phyloP scores from a whole-genome alignment of 2,329 filamentous ascomycete genomes.

The Phoma sp. region DNA sequence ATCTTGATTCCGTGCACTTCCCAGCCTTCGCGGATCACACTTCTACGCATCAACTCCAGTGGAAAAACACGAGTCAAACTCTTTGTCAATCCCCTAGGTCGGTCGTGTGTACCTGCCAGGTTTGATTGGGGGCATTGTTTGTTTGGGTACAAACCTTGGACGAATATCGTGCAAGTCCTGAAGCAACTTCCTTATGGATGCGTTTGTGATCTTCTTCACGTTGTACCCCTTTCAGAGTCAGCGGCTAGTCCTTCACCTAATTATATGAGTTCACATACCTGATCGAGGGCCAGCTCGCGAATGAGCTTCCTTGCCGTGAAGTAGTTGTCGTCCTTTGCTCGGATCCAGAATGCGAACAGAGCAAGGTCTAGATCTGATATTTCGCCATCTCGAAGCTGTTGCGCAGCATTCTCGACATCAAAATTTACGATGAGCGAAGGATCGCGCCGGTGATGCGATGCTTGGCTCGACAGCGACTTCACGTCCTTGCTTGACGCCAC shows the following conservation, averaged over 20 bases:
- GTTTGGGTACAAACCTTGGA: conserved; percentile 12
- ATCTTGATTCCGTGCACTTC: not conserved
- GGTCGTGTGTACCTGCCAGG: not conserved
- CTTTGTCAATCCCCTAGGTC: not conserved
- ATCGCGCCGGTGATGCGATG: conserved; percentile 3
- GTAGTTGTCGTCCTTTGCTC: conserved; percentile 27
- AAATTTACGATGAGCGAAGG: conserved; percentile 12
- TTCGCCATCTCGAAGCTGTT: conserved; percentile 30
- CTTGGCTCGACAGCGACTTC: not conserved
- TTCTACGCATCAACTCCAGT: not conserved
- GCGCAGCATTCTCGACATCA: conserved; percentile 19
- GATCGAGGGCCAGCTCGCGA: conserved; percentile 36
- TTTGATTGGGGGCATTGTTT: not conserved
- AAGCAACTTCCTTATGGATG: conserved; percentile 22
- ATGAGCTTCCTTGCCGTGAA: conserved; percentile 30
- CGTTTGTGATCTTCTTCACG: conserved; percentile 21
- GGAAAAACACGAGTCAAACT: not conserved
- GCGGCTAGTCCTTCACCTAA: not conserved
- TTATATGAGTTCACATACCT: conserved; percentile 17
- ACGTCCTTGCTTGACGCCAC: too few relatives aligned
- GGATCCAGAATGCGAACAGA: conserved; percentile 36
- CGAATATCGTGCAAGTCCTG: conserved; percentile 14
- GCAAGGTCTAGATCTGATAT: conserved; percentile 34
- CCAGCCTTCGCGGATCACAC: not conserved
- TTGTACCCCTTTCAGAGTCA: conserved; percentile 25